Evolutionary conservation across 495 filamentous ascomycete species (phyloP).

Genomic region (Aspergillus avenaceus): DNA sequence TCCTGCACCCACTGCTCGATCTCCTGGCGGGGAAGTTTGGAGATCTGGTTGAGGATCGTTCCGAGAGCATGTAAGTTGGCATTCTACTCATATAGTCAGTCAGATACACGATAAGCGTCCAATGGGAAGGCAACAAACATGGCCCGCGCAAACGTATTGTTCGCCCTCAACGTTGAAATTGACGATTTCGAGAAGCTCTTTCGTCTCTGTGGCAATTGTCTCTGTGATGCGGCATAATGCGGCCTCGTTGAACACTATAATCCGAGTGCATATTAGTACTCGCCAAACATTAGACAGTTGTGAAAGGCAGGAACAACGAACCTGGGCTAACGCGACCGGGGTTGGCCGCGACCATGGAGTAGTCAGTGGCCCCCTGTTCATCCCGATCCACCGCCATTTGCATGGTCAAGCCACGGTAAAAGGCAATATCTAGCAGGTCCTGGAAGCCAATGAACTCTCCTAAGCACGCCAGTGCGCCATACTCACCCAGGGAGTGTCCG

Average conservation of each 20-base stretch:
- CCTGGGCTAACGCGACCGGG: conserved; percentile 93
- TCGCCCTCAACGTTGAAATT: conserved; percentile 34
- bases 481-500: conserved; percentile 96
- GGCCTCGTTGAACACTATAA: too few species aligned
- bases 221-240: too few species aligned
- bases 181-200: conserved; percentile 34
- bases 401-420: conserved; percentile 99
- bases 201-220: conserved; percentile 18
- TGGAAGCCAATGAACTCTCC: conserved; percentile 99
- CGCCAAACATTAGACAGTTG: too few species aligned
- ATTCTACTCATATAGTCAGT: background rate
- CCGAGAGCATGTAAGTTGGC: conserved; percentile 4
- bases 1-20: too few species aligned
- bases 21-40: too few species aligned
- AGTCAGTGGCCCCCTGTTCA: conserved; percentile 86
- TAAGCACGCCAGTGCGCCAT: conserved; percentile 92
- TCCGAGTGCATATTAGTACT: too few species aligned
- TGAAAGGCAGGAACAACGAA: too few species aligned
- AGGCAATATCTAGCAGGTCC: conserved; percentile 94
- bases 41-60: background rate
- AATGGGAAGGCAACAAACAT: conserved; percentile 14
- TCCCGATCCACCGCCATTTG: conserved; percentile 98
- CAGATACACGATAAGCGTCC: background rate
- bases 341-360: conserved; percentile 98
- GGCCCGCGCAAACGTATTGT: conserved; percentile 43